A percentile compares a stretch with the other conserved stretches of the same genome.
These are phyloP conservation scores for Dissoconium aciculare DNA, from an alignment of 2,329 filamentous ascomycete genomes.

Conservation along the genomic window DNA sequence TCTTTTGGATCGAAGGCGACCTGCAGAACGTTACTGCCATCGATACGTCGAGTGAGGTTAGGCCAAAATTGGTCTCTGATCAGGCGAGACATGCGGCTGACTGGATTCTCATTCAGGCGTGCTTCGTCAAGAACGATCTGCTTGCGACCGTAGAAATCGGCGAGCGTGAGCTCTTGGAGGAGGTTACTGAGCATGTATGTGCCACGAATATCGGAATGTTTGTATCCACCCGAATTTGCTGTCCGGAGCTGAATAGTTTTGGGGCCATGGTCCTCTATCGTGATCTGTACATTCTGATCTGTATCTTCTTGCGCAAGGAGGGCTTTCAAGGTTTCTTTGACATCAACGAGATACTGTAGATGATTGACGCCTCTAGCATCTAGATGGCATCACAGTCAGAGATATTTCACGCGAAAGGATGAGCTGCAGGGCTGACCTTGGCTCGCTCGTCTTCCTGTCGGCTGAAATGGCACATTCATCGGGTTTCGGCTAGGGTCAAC, in stretches of 20 bases:
- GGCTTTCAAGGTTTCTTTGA: conserved; percentile 66
- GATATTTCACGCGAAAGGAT: neutral
- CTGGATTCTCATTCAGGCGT: conserved; percentile 86
- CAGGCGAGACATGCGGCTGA: conserved; percentile 69
- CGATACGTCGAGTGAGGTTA: conserved; percentile 74
- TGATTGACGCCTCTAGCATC: neutral
- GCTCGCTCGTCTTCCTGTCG: conserved; percentile 18
- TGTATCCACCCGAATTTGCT: conserved; percentile 69
- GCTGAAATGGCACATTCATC: conserved; percentile 11
- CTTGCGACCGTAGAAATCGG: conserved; percentile 77
- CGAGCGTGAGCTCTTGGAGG: conserved; percentile 82
- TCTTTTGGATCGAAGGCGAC: conserved; percentile 88
- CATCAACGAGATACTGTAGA: conserved; percentile 68
- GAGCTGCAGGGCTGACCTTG: conserved; percentile 15
- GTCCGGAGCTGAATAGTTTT: conserved; percentile 83
- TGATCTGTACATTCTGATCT: conserved; percentile 90
- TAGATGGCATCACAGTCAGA: no score
- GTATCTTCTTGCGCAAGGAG: conserved; percentile 80
- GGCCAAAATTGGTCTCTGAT: conserved; percentile 91
- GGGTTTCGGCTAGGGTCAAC: conserved; percentile 12
- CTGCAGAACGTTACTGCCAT: conserved; percentile 71
- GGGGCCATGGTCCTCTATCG: conserved; percentile 85
- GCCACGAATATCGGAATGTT: conserved; percentile 78
- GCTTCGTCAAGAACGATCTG: conserved; percentile 84
- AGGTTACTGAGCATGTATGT: conserved; percentile 97